These are phyloP conservation scores for Cladosporium sphaerospermum DNA, from an alignment of 2,329 filamentous ascomycete species.

Conservation along the genomic window DNA sequence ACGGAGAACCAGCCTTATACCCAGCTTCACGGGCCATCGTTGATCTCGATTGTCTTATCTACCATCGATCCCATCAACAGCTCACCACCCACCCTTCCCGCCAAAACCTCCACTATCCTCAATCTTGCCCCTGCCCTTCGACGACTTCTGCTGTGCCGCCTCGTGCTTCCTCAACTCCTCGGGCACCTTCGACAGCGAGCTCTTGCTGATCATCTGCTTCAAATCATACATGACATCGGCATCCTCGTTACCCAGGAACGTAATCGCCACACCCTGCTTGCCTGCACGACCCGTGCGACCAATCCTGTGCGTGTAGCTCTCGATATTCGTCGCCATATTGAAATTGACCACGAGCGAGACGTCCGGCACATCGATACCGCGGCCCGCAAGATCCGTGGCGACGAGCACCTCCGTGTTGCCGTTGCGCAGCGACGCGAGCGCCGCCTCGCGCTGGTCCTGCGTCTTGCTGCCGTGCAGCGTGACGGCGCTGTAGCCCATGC, in stretches of 20 bases:
- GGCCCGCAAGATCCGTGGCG: constrained; percentile 88
- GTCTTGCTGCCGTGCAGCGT: constrained; percentile 95
- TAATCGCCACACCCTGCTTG: constrained; percentile 93
- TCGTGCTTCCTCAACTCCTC: constrained; percentile 88
- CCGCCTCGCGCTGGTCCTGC: constrained; percentile 94
- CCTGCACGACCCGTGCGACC: constrained; percentile 95
- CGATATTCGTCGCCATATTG: constrained; percentile 93
- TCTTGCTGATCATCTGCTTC: constrained; percentile 93
- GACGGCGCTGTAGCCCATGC: constrained; percentile 83
- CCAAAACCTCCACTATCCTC: constrained; percentile 32
- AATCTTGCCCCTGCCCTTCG: constrained; percentile 23
- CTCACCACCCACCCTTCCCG: constrained; percentile 30
- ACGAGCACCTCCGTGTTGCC: constrained; percentile 82
- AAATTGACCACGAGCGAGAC: constrained; percentile 95
- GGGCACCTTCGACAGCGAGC: constrained; percentile 76
- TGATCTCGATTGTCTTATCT: no score
- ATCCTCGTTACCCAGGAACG: constrained; percentile 89
- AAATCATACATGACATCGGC: constrained; percentile 82
- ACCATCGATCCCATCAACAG: no score
- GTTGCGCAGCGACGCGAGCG: constrained; percentile 74
- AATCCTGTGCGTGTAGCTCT: constrained; percentile 93
- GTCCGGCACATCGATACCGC: constrained; percentile 96
- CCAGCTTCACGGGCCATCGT: no score
- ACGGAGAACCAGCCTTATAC: no score
- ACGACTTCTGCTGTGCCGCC: constrained; percentile 71